Conservation (phyloP, 371 early-diverging fungal species). For the Batrachochytrium dendrobatidis region DNA sequence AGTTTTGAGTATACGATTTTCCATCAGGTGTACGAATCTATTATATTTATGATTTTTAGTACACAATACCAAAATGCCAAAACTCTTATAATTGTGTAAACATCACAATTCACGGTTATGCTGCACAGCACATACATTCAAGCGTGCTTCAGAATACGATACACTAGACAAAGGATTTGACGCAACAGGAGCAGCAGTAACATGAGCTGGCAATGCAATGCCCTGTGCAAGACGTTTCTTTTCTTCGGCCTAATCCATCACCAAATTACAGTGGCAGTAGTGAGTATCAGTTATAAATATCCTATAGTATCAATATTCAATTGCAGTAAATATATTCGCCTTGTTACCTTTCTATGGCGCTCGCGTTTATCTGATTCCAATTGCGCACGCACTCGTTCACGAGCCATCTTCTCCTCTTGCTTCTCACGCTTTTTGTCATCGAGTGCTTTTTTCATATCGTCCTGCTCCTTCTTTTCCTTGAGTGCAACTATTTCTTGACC, state of each 20-base stretch:
- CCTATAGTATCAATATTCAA: too few relatives aligned
- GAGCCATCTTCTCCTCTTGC: constrained; percentile 69
- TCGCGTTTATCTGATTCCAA: constrained; percentile 77
- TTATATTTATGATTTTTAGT: too few relatives aligned
- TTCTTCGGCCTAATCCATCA: constrained; percentile 28
- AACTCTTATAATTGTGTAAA: constrained; percentile 7
- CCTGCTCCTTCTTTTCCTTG: constrained; percentile 62
- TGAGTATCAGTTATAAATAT: too few relatives aligned
- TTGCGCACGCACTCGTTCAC: constrained; percentile 69
- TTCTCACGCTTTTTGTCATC: constrained; percentile 70
- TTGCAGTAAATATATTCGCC: too few relatives aligned
- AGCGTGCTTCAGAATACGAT: constrained; percentile 1
- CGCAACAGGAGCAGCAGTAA: constrained; percentile 25
- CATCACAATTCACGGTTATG: too few relatives aligned
- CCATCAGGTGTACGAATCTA: constrained; percentile 50
- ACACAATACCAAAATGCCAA: constrained; percentile 10
- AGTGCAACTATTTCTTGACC: constrained; percentile 71
- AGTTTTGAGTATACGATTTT: constrained; percentile 58
- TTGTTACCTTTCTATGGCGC: constrained; percentile 38
- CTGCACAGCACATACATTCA: too few relatives aligned
- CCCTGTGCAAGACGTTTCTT: constrained; percentile 29
- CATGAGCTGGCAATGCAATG: constrained; percentile 21
- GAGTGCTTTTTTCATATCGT: constrained; percentile 65
- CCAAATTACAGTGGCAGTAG: too few relatives aligned
- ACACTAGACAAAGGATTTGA: constrained; percentile 39